These are phyloP conservation scores for Saturnispora zaruensis DNA, from an alignment of 805 yeast genomes.

Conservation along the genomic window DNA sequence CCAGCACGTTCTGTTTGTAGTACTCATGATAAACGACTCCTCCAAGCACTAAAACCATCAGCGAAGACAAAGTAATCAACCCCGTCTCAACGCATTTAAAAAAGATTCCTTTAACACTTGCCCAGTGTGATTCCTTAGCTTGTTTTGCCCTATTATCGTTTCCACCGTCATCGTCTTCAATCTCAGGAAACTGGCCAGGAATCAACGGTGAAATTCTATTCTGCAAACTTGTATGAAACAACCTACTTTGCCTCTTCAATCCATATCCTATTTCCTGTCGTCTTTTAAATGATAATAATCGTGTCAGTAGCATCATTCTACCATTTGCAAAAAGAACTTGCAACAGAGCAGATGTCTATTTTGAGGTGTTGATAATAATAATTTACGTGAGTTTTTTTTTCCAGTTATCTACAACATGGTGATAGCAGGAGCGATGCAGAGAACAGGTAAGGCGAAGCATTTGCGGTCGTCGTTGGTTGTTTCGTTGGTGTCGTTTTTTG, in stretches of 20 bases:
- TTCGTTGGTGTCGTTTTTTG: constrained; percentile 6
- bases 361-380: neutral
- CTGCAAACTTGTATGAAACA: neutral
- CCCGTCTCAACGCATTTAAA: constrained; percentile 54
- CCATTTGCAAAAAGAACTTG: neutral
- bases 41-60: constrained; percentile 59
- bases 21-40: constrained; percentile 63
- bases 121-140: neutral
- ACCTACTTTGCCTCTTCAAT: neutral
- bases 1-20: constrained; percentile 50
- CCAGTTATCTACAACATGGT: neutral
- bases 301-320: neutral
- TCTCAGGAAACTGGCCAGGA: neutral
- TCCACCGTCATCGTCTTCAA: neutral
- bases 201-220: neutral
- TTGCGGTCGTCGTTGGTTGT: constrained; percentile 7
- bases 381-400: neutral
- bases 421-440: constrained; percentile 2
- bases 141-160: neutral
- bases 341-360: neutral
- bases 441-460: constrained; percentile 5
- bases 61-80: constrained; percentile 61
- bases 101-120: neutral
- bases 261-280: neutral
- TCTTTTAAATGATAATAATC: neutral